Percentiles rank a stretch among this genome's conserved stretches.
Conservation (phyloP, 2,329 filamentous ascomycete genomes). For the Neonectria ditissima region DNA sequence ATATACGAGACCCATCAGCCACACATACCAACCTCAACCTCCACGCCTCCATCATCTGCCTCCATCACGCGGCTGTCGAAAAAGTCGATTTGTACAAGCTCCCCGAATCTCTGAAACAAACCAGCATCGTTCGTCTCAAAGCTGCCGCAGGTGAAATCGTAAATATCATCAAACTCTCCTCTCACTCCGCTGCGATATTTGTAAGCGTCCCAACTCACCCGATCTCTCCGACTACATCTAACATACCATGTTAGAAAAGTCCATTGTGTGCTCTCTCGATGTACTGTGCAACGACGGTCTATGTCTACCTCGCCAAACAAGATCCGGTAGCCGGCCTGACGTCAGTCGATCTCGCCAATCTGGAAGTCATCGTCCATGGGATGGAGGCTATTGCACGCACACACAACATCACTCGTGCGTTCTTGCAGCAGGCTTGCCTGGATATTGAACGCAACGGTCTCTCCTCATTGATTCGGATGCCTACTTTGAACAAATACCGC, state of each 20-base stretch:
- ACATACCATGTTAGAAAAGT: constrained; percentile 45
- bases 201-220: constrained; percentile 61
- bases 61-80: constrained; percentile 90
- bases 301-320: constrained; percentile 81
- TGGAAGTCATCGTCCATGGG: constrained; percentile 82
- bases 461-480: constrained; percentile 50
- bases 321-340: constrained; percentile 70
- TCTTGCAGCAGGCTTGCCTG: constrained; percentile 85
- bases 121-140: constrained; percentile 79
- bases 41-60: constrained; percentile 86
- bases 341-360: constrained; percentile 57
- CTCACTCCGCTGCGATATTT: constrained; percentile 73
- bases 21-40: constrained; percentile 90
- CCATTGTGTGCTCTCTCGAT: constrained; percentile 75
- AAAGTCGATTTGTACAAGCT: constrained; percentile 81
- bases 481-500: constrained; percentile 50
- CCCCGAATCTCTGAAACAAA: constrained; percentile 71
- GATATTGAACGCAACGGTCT: constrained; percentile 74
- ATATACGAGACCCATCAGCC: constrained; percentile 76
- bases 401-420: constrained; percentile 83
- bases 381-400: constrained; percentile 81
- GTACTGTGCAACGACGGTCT: constrained; percentile 87
- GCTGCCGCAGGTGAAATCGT: constrained; percentile 87
- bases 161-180: constrained; percentile 83
- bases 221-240: neutral